Conservation (phyloP, 768 basidiomycete species). For the Termitomyces sp. region DNA sequence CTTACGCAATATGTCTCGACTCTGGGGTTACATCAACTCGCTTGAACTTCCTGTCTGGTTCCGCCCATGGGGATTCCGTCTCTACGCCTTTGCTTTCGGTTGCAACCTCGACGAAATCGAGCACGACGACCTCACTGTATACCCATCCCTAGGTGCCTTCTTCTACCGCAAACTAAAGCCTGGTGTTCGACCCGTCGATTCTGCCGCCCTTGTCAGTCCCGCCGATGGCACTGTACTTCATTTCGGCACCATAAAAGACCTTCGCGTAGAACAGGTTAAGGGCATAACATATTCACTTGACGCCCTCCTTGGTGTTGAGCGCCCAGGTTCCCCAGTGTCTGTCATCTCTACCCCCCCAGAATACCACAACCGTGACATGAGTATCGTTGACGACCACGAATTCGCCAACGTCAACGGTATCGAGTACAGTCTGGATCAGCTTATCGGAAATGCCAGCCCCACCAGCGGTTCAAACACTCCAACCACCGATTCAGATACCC, state of each 20-base stretch:
- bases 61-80: slow-evolving; percentile 82
- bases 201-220: slow-evolving; percentile 80
- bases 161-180: slow-evolving; percentile 87
- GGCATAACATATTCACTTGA: slow-evolving; percentile 96
- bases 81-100: slow-evolving; percentile 88
- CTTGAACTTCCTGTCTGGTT: slow-evolving; percentile 93
- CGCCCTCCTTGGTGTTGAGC: slow-evolving; percentile 81
- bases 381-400: slow-evolving; percentile 75
- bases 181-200: slow-evolving; percentile 78
- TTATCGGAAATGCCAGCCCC: slow-evolving; percentile 53
- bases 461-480: slow-evolving; percentile 33
- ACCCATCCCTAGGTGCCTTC: slow-evolving; percentile 89
- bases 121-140: slow-evolving; percentile 68
- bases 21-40: slow-evolving; percentile 96
- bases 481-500: slow-evolving; percentile 21
- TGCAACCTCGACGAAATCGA: slow-evolving; percentile 94
- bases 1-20: slow-evolving; percentile 88
- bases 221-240: slow-evolving; percentile 93
- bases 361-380: slow-evolving; percentile 45
- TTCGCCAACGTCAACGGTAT: slow-evolving; percentile 98
- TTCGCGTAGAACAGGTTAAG: slow-evolving; percentile 93
- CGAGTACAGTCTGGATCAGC: slow-evolving; percentile 88
- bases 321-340: slow-evolving; percentile 41
- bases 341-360: slow-evolving; percentile 36
- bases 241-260: slow-evolving; percentile 78